phyloP scores from a whole-genome alignment of 306 rosid genomes.

The Biancaea sappan region DNA sequence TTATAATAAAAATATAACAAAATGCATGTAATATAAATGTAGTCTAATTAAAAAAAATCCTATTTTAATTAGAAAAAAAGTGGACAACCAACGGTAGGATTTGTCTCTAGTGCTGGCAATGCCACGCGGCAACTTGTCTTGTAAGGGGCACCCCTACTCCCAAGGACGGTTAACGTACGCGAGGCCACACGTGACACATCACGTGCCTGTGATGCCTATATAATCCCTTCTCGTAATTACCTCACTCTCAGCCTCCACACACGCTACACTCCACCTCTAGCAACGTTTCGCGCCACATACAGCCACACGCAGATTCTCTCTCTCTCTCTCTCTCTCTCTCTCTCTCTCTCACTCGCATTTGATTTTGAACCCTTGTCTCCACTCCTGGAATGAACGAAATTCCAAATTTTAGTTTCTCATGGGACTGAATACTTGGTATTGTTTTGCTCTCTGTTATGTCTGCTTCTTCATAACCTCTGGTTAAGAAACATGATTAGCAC shows the following conservation, averaged over 20 bases:
- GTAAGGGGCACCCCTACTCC: background rate
- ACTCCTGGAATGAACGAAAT: background rate
- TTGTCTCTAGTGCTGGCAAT: background rate
- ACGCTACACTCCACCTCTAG: too few species aligned
- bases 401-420: background rate
- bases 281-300: conserved; percentile 9
- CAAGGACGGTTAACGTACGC: conserved; percentile 12
- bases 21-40: too few species aligned
- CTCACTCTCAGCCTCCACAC: background rate
- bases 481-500: background rate
- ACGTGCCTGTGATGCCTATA: conserved; percentile 29
- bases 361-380: background rate
- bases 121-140: conserved; percentile 8
- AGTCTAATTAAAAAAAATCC: too few species aligned
- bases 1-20: too few species aligned
- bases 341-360: background rate
- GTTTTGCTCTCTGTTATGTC: background rate
- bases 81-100: background rate
- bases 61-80: too few species aligned
- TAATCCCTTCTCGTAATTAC: conserved; percentile 20
- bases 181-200: conserved; percentile 14
- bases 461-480: background rate
- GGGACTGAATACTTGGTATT: background rate
- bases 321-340: background rate
- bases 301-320: background rate